phyloP scores from a whole-genome alignment of 352 stramenopile genomes.

The Phytophthora pseudosyringae region DNA sequence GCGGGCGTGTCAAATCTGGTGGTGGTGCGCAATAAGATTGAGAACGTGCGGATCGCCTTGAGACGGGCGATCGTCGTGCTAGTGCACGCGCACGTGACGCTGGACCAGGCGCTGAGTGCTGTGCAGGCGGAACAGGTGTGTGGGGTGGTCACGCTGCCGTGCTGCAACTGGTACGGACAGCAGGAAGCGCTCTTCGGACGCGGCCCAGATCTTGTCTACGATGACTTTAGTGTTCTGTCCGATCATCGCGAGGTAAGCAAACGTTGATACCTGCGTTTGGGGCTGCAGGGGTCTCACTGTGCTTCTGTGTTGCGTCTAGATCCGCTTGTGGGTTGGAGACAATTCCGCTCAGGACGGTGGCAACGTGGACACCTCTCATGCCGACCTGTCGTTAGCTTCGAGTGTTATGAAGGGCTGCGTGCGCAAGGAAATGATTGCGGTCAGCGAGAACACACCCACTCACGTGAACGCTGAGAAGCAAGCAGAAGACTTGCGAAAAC shows the following conservation, averaged over 20 bases:
- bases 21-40: slow-evolving; percentile 84
- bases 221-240: slow-evolving; percentile 85
- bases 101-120: slow-evolving; percentile 70
- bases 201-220: slow-evolving; percentile 72
- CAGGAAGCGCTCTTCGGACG: slow-evolving; percentile 67
- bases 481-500: slow-evolving; percentile 5
- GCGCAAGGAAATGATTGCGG: slow-evolving; percentile 29
- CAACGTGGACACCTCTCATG: slow-evolving; percentile 23
- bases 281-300: not conserved
- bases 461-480: not conserved
- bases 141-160: slow-evolving; percentile 76
- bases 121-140: slow-evolving; percentile 66
- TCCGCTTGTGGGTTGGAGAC: slow-evolving; percentile 50
- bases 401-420: slow-evolving; percentile 66
- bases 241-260: slow-evolving; percentile 69
- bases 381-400: slow-evolving; percentile 25
- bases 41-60: slow-evolving; percentile 76
- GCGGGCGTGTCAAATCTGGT: slow-evolving; percentile 66
- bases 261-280: no score
- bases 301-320: slow-evolving; percentile 33
- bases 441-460: not conserved
- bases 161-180: slow-evolving; percentile 85
- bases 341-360: not conserved
- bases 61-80: slow-evolving; percentile 69
- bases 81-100: slow-evolving; percentile 82